Evolutionary conservation across 2,329 filamentous ascomycete genomes (phyloP), one percentile per base, ranked within the genome.

Genomic region (Alternaria gaisen): DNA sequence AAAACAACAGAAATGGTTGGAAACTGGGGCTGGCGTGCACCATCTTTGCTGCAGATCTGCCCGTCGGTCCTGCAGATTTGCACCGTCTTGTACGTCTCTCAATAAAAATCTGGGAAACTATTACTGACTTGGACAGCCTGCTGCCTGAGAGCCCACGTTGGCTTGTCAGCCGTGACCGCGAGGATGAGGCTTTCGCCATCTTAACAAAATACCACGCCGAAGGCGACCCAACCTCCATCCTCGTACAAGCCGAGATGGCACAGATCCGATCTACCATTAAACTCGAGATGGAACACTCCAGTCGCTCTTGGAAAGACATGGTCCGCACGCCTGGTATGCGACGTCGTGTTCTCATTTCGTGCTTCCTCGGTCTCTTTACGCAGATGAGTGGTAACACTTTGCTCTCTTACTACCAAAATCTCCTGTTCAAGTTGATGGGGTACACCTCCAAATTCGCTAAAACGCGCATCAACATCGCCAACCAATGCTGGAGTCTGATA

Each of bases 241-340:
- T 78, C 8, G 74, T 88, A 26, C 81, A 83, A 53, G 86, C 85
- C 9, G 88, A 90, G 69, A 85, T 88, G 68, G 82, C 82, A 0
- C 86, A 90, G 72, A 90, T 90, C 65, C 79, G 84, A 51, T 81
- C 83, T 4, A 86, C 87, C 0, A 84, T 88, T 67, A 80, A 82
- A 30, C 68, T 86, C 1, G 86, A 88, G 69, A 76, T 84, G 55
- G 84, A 88, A 61, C 75, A 82, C 46, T 83, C 85, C 2, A 84
- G 83, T 59, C 77, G 80, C 60, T 83, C 83, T 6, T 89, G 86
- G 86, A 62, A 76, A 60, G 84, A 86, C 63, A 78, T 87, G 72
- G 63, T 87, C 24, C 77, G 76, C 47, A 85, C 84, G 0, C 59
- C 81, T 1, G 86, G 73, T 66, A 79, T 78, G 75, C 72, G 76